Conservation (phyloP, 2,329 filamentous ascomycete genomes). For the Grosmannia huntii region DNA sequence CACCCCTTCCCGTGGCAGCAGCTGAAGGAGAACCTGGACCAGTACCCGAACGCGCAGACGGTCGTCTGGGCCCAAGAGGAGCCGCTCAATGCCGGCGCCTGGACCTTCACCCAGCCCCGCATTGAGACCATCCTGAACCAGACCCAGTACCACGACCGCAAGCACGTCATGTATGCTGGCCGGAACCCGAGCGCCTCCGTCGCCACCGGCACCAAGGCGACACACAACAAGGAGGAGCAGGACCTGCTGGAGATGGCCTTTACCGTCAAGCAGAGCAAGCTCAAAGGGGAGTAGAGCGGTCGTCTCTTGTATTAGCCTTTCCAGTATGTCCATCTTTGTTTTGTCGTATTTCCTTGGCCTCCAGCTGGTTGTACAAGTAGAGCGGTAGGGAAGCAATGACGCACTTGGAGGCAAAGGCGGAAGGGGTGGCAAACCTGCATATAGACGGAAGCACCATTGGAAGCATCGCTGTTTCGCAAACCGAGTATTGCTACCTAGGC, state of each 20-base stretch:
- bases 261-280: constrained; percentile 52
- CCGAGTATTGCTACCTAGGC: too few relatives aligned
- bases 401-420: not conserved
- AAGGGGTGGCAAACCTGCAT: not conserved
- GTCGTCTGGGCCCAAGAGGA: constrained; percentile 98
- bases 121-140: constrained; percentile 94
- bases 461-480: not conserved
- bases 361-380: not conserved
- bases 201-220: constrained; percentile 80
- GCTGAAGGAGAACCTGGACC: constrained; percentile 91
- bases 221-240: constrained; percentile 85
- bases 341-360: not conserved
- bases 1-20: constrained; percentile 99
- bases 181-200: constrained; percentile 88
- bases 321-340: not conserved
- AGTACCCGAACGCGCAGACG: constrained; percentile 93
- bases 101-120: constrained; percentile 93
- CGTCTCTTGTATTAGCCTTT: not conserved
- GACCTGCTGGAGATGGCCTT: constrained; percentile 61
- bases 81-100: constrained; percentile 91
- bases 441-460: not conserved
- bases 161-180: constrained; percentile 95
- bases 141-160: constrained; percentile 82
- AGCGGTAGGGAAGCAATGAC: not conserved
- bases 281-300: constrained; percentile 47